phyloP scores from a whole-genome alignment of 2,329 filamentous ascomycete species.

The Epichloe sylvatica region DNA sequence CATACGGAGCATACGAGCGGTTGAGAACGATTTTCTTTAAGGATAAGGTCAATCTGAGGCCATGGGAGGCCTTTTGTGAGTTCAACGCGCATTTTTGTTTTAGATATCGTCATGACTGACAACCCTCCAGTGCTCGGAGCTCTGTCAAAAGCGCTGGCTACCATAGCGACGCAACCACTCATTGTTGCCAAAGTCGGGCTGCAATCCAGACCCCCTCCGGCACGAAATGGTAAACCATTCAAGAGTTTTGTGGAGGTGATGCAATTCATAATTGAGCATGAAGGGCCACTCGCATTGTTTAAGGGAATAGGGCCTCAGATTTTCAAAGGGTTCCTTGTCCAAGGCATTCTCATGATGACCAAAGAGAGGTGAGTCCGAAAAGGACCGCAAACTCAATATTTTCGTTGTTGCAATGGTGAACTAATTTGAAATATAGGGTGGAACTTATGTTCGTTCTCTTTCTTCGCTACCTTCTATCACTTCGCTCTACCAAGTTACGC shows the following conservation, averaged over 20 bases:
- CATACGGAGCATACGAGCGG: slow-evolving; percentile 91
- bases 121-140: slow-evolving; percentile 63
- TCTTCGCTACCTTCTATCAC: slow-evolving; percentile 62
- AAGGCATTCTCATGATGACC: slow-evolving; percentile 97
- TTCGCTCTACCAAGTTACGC: slow-evolving; percentile 56
- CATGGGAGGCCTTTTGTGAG: slow-evolving; percentile 85
- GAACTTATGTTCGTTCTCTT: slow-evolving; percentile 79
- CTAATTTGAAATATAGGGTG: slow-evolving; percentile 39
- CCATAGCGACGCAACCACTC: slow-evolving; percentile 80
- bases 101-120: neutral
- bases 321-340: slow-evolving; percentile 80
- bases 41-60: slow-evolving; percentile 57
- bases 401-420: slow-evolving; percentile 7
- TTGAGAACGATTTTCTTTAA: slow-evolving; percentile 67
- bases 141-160: slow-evolving; percentile 83
- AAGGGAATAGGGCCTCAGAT: slow-evolving; percentile 95
- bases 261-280: slow-evolving; percentile 80
- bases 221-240: slow-evolving; percentile 78
- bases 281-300: slow-evolving; percentile 73
- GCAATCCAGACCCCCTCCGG: slow-evolving; percentile 80
- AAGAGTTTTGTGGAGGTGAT: slow-evolving; percentile 90
- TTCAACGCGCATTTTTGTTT: slow-evolving; percentile 12
- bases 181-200: slow-evolving; percentile 97
- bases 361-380: slow-evolving; percentile 63
- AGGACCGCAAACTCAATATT: neutral